phyloP scores from a whole-genome alignment of 1,284 basidiomycete genomes.

The Cutaneotrichosporon arboriforme region DNA sequence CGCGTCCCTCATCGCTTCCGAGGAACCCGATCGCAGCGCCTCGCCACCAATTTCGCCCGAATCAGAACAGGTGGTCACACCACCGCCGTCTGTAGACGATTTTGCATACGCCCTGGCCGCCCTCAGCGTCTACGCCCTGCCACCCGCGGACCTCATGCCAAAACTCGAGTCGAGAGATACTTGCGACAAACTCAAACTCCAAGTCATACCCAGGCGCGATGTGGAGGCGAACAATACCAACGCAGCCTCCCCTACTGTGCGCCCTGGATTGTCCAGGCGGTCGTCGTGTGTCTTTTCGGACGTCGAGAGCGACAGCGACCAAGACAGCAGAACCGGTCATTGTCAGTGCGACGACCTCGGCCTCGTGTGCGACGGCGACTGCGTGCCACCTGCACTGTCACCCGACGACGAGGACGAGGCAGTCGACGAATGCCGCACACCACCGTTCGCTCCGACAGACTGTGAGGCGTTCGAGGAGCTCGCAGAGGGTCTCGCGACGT shows the following conservation, averaged over 20 bases:
- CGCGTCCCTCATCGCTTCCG: too few species aligned
- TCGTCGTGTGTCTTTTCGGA: slow-evolving; percentile 2
- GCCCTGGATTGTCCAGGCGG: slow-evolving; percentile 25
- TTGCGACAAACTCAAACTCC: background rate
- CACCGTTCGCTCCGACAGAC: slow-evolving; percentile 15
- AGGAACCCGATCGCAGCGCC: too few species aligned
- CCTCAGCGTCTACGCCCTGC: background rate
- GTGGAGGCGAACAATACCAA: background rate
- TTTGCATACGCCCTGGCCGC: background rate
- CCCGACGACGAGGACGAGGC: slow-evolving; percentile 15
- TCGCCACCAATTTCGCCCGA: background rate
- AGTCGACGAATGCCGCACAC: slow-evolving; percentile 19
- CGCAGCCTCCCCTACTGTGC: slow-evolving; percentile 4
- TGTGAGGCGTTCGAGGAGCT: slow-evolving; percentile 14
- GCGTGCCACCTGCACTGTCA: background rate
- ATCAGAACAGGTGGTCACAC: slow-evolving; percentile 4
- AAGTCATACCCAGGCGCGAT: background rate
- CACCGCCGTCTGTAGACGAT: background rate
- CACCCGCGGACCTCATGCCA: background rate
- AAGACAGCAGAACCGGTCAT: background rate
- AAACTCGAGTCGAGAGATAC: background rate
- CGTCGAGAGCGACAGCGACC: slow-evolving; percentile 5
- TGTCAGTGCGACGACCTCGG: background rate
- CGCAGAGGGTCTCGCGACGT: background rate
- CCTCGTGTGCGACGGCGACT: background rate